Conservation (phyloP, 768 basidiomycete species). For the Mycena alexandri region DNA sequence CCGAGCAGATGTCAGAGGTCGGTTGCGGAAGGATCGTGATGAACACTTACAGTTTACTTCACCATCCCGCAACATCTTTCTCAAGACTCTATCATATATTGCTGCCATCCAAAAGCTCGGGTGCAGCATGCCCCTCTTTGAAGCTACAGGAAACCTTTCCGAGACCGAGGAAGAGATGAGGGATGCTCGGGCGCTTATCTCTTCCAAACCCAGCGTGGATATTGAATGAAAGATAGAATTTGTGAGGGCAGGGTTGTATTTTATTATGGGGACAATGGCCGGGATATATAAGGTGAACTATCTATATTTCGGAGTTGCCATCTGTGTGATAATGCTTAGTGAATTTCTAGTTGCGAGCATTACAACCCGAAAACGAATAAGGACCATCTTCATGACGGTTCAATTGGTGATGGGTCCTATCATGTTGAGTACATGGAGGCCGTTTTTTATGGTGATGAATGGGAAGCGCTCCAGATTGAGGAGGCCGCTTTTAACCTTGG, state of each 20-base stretch:
- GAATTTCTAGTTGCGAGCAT: conserved; percentile 19
- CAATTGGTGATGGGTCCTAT: conserved; percentile 13
- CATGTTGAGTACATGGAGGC: conserved; percentile 22
- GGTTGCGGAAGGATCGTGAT: too few species aligned
- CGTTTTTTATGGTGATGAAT: too few species aligned
- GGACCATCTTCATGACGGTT: conserved; percentile 6
- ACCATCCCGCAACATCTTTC: conserved; percentile 1
- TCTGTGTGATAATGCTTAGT: too few species aligned
- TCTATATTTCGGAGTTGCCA: not conserved
- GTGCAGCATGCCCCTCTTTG: not conserved
- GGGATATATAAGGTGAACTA: not conserved
- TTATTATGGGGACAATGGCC: too few species aligned
- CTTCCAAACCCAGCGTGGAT: too few species aligned
- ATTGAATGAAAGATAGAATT: too few species aligned
- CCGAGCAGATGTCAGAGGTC: conserved; percentile 6
- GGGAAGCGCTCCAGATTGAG: conserved; percentile 10
- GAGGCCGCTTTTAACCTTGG: not conserved
- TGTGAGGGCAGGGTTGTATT: too few species aligned
- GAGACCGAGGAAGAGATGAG: conserved; percentile 3
- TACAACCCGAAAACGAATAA: too few species aligned
- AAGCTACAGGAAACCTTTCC: not conserved
- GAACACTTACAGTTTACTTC: conserved; percentile 1
- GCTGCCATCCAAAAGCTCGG: not conserved
- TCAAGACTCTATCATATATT: conserved; percentile 1
- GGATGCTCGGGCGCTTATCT: not conserved